These are phyloP conservation scores for Tylopilus vinaceipallidus DNA, from an alignment of 768 basidiomycete genomes.

Conservation along the genomic window DNA sequence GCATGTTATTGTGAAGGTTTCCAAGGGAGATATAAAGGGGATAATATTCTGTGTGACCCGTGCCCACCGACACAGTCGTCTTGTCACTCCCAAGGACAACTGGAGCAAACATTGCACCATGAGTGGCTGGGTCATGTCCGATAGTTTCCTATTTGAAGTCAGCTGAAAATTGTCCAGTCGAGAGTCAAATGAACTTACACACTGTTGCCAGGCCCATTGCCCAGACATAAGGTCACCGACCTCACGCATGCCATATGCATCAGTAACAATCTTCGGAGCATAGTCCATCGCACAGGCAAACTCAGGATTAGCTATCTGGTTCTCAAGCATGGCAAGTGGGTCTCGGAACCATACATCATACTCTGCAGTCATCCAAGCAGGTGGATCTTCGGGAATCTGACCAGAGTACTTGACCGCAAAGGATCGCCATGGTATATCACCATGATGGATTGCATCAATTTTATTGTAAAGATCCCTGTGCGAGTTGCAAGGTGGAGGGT, in stretches of 20 bases:
- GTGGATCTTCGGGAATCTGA: neutral
- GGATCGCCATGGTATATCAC: neutral
- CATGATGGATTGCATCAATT: neutral
- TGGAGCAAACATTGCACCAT: constrained; percentile 14
- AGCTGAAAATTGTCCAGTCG: neutral
- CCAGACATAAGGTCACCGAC: constrained; percentile 10
- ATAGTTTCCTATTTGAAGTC: constrained; percentile 24
- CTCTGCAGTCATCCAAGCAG: neutral
- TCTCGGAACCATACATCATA: neutral
- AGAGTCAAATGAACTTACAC: neutral
- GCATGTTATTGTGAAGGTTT: constrained; percentile 15
- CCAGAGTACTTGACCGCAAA: neutral
- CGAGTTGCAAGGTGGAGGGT: neutral
- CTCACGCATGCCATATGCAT: neutral
- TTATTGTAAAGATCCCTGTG: neutral
- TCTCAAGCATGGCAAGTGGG: neutral
- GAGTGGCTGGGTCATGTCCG: constrained; percentile 7
- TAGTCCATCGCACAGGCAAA: neutral
- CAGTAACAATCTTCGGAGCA: neutral
- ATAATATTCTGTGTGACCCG: constrained; percentile 15
- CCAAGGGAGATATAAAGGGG: constrained; percentile 16
- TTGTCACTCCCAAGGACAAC: constrained; percentile 19
- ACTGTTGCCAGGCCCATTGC: constrained; percentile 11
- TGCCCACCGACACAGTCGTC: constrained; percentile 13
- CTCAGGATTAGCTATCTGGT: neutral